These are phyloP conservation scores for Aegilops tauschii DNA, from an alignment of 176 grass and related monocot genomes.

Conservation along the genomic window DNA sequence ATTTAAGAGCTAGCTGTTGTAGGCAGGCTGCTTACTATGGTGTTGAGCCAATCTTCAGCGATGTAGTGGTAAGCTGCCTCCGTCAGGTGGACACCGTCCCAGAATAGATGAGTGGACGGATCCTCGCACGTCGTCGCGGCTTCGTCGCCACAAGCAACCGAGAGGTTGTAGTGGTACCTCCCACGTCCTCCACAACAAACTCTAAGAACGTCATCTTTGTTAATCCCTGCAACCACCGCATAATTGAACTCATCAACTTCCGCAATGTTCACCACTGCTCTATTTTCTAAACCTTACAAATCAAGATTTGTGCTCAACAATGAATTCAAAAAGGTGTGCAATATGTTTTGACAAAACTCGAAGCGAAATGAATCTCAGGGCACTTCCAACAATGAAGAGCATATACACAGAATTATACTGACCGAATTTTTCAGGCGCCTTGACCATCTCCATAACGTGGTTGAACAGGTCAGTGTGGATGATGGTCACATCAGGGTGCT, in stretches of 20 bases:
- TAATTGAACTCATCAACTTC: not conserved
- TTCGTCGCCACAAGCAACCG: not conserved
- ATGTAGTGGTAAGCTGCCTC: slow-evolving; percentile 7
- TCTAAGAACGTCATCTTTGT: not conserved
- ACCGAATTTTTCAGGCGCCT: slow-evolving; percentile 31
- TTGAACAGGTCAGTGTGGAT: slow-evolving; percentile 35
- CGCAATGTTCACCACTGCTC: not conserved
- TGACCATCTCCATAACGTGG: slow-evolving; percentile 33
- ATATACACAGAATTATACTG: not conserved
- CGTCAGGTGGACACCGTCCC: not conserved
- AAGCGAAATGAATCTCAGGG: too few species aligned
- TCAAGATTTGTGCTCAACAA: not conserved
- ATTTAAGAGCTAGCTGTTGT: not conserved
- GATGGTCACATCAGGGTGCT: slow-evolving; percentile 31
- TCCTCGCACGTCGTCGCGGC: not conserved
- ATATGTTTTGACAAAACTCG: not conserved
- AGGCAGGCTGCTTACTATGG: not conserved
- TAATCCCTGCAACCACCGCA: slow-evolving; percentile 5
- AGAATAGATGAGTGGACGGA: not conserved
- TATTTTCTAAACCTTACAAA: not conserved
- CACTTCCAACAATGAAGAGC: not conserved
- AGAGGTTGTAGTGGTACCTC: not conserved
- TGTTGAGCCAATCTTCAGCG: not conserved
- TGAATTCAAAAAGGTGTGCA: not conserved
- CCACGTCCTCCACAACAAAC: not conserved